Conservation (phyloP, 108 stramenopile genomes). For the Schizochytrium sp. region DNA sequence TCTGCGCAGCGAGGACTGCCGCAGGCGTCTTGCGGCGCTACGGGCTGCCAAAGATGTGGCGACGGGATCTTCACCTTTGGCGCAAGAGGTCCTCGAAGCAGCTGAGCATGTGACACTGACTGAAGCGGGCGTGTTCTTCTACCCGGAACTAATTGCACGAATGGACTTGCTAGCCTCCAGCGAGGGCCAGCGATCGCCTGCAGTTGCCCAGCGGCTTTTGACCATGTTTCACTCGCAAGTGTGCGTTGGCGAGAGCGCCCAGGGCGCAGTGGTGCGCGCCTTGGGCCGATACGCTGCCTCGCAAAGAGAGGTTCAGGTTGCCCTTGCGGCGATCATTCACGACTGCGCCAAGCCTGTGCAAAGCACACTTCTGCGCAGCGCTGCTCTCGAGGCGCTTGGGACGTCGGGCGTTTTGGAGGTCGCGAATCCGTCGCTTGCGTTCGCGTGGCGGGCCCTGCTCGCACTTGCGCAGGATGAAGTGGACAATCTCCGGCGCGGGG, state of each 20-base stretch:
- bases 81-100: not conserved
- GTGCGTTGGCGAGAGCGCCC: not conserved
- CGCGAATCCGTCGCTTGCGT: not conserved
- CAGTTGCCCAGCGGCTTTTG: not conserved
- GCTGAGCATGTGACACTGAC: not conserved
- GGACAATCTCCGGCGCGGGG: not conserved
- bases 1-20: not conserved
- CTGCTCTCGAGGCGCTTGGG: not conserved
- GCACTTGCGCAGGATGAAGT: not conserved
- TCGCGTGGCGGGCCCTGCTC: not conserved
- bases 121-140: not conserved
- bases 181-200: not conserved
- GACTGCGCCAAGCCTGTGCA: not conserved
- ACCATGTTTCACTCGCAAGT: not conserved
- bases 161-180: not conserved
- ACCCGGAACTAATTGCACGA: not conserved
- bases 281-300: not conserved
- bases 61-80: not conserved
- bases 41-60: not conserved
- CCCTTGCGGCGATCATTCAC: not conserved
- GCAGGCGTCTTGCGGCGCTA: not conserved
- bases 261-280: not conserved
- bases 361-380: not conserved
- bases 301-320: not conserved
- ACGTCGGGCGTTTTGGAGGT: not conserved